Evolutionary conservation across 768 basidiomycete genomes (phyloP).

Genomic region (Pleurotus giganteus): DNA sequence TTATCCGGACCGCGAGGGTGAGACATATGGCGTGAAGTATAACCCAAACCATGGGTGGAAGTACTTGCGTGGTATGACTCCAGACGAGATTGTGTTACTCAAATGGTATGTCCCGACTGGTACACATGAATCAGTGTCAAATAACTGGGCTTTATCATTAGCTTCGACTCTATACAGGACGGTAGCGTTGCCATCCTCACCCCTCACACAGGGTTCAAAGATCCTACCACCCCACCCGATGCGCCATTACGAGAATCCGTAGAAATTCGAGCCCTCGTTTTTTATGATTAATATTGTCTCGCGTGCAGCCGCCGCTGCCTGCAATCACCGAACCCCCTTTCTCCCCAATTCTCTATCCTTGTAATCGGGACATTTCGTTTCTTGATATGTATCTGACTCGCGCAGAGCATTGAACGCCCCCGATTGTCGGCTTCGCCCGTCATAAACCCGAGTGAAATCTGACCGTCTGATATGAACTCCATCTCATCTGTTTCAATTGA

Average conservation of each 20-base stretch:
- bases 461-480: too few relatives aligned
- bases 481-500: too few relatives aligned
- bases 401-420: too few relatives aligned
- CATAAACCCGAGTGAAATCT: not conserved
- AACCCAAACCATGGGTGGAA: constrained; percentile 51
- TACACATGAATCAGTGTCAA: not conserved
- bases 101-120: constrained; percentile 41
- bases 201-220: constrained; percentile 51
- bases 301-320: too few relatives aligned
- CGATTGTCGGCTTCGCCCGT: too few relatives aligned
- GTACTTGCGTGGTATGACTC: constrained; percentile 43
- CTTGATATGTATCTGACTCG: too few relatives aligned
- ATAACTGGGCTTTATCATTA: constrained; percentile 14
- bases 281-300: constrained; percentile 43
- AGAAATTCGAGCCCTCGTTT: constrained; percentile 51
- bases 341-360: too few relatives aligned
- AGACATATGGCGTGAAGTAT: constrained; percentile 46
- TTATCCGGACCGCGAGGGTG: constrained; percentile 50
- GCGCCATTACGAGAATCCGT: constrained; percentile 48
- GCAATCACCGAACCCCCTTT: too few relatives aligned
- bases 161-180: constrained; percentile 39
- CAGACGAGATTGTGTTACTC: constrained; percentile 49
- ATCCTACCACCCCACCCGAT: constrained; percentile 41
- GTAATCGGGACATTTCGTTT: not conserved
- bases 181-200: constrained; percentile 44